These are phyloP conservation scores for Acacia concinna DNA, from an alignment of 331 rosid genomes.

Conservation along the genomic window DNA sequence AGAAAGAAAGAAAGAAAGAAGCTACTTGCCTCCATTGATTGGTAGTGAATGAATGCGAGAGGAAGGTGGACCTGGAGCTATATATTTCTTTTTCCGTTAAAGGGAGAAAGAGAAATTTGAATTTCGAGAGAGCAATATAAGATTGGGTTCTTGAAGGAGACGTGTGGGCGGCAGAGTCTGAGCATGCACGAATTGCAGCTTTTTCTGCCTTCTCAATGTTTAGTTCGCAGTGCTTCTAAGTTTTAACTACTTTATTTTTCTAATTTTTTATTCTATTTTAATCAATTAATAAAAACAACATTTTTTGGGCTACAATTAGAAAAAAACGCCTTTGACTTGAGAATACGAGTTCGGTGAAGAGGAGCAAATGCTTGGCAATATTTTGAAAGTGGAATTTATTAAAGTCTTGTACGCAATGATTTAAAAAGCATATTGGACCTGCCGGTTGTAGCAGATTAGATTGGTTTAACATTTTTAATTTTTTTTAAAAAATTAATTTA, in stretches of 20 bases:
- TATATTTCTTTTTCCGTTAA: conserved; percentile 2
- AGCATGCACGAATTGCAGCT: conserved; percentile 22
- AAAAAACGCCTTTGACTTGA: neutral
- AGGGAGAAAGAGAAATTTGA: conserved; percentile 32
- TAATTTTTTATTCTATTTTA: neutral
- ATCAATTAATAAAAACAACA: neutral
- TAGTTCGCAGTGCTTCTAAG: neutral
- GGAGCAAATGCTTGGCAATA: neutral
- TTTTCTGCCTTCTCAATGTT: conserved; percentile 16
- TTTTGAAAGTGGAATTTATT: neutral
- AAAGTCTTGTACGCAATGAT: no score
- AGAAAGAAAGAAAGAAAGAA: no score
- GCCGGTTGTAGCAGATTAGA: no score
- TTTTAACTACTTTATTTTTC: neutral
- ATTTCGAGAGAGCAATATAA: neutral
- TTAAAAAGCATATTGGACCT: no score
- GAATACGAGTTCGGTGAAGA: neutral
- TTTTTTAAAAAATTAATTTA: no score
- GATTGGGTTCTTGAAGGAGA: conserved; percentile 12
- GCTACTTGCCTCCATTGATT: conserved; percentile 37
- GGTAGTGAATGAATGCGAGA: neutral
- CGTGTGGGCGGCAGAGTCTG: conserved; percentile 18
- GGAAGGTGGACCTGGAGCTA: neutral
- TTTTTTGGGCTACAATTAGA: neutral
- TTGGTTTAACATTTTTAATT: no score